These are phyloP conservation scores for Leishmania tropica DNA, from an alignment of 208 protist species.

Conservation along the genomic window DNA sequence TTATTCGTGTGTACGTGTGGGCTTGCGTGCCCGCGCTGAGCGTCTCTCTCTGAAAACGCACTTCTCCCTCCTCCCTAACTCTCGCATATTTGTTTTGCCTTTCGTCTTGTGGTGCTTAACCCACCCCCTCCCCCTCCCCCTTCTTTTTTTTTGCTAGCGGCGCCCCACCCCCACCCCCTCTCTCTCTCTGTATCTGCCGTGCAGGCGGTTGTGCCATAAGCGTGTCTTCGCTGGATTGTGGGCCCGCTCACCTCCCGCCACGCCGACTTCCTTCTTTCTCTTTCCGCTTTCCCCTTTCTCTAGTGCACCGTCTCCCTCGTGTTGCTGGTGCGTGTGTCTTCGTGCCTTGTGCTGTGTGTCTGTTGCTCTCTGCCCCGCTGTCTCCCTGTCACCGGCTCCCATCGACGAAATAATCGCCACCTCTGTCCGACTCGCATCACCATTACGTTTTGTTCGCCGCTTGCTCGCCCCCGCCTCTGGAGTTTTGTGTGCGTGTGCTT, in stretches of 20 bases:
- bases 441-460: neutral
- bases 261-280: neutral
- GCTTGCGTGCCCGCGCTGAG: neutral
- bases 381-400: neutral
- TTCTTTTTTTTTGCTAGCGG: neutral
- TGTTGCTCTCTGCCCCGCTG: neutral
- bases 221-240: neutral
- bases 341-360: neutral
- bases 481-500: too few species aligned
- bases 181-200: neutral
- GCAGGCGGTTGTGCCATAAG: neutral
- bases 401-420: too few species aligned
- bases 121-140: neutral
- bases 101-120: neutral
- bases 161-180: neutral
- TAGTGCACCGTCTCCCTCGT: neutral
- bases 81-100: neutral
- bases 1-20: neutral
- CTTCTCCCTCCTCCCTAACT: neutral
- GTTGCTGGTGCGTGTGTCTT: neutral
- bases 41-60: neutral
- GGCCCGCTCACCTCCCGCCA: neutral
- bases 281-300: neutral
- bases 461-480: too few species aligned
- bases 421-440: too few species aligned